Evolutionary conservation across 805 yeast genomes (phyloP).

Genomic region (Cyberlindnera petersonii): DNA sequence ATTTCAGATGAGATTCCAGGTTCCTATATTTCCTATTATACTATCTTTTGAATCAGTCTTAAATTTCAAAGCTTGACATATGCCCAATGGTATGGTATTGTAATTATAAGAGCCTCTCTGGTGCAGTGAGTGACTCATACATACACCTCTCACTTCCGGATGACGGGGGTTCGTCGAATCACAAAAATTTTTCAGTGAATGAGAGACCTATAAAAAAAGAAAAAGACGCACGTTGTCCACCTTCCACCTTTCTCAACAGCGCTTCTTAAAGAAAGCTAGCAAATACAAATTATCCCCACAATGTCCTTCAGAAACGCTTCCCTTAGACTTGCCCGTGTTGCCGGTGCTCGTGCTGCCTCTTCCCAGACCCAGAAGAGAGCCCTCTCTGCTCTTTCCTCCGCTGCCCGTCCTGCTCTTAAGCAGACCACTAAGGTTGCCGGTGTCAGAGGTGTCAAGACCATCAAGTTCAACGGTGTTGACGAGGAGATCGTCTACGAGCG

Average conservation of each 20-base stretch:
- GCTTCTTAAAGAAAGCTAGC: no score
- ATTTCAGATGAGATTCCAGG: not conserved
- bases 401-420: constrained; percentile 59
- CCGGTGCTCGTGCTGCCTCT: constrained; percentile 37
- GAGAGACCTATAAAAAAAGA: constrained; percentile 1
- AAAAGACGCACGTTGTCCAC: not conserved
- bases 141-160: not conserved
- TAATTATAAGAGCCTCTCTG: no score
- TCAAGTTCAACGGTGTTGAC: constrained; percentile 93
- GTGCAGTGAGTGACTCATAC: no score
- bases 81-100: no score
- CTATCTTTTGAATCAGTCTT: no score
- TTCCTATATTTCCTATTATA: no score
- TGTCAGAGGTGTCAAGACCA: constrained; percentile 90
- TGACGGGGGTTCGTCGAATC: not conserved
- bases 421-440: constrained; percentile 49
- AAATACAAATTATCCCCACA: constrained; percentile 2
- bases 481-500: constrained; percentile 99
- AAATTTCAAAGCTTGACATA: no score
- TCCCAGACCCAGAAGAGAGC: constrained; percentile 51
- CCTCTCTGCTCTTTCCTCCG: constrained; percentile 45
- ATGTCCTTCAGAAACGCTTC: constrained; percentile 45
- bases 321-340: constrained; percentile 45
- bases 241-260: constrained; percentile 1
- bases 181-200: constrained; percentile 5